These are phyloP conservation scores for Starmerella stigmatis DNA, from an alignment of 805 yeast genomes.

Conservation along the genomic window DNA sequence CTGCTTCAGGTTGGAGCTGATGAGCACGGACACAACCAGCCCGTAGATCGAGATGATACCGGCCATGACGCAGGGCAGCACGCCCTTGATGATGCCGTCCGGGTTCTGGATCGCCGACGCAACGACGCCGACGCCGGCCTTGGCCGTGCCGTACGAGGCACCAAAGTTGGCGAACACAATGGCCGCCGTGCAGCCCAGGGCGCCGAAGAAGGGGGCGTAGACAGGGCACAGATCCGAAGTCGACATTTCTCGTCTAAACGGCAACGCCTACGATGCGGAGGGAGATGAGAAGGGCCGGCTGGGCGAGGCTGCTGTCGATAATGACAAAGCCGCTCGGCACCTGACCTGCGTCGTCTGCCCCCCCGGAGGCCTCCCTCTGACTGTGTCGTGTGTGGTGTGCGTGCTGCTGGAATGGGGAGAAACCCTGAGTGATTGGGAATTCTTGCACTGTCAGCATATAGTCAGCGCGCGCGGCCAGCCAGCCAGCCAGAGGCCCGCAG, in stretches of 20 bases:
- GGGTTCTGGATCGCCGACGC: conserved; percentile 98
- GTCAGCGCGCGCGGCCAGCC: too few species aligned
- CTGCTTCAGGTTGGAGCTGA: conserved; percentile 80
- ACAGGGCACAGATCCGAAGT: conserved; percentile 28
- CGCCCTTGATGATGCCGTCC: conserved; percentile 68
- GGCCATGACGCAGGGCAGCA: conserved; percentile 97
- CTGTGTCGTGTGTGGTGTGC: not conserved
- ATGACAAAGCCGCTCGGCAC: conserved; percentile 8
- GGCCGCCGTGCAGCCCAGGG: conserved; percentile 98
- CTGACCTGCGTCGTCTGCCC: not conserved
- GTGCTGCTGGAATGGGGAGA: too few species aligned
- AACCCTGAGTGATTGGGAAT: too few species aligned
- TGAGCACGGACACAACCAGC: conserved; percentile 87
- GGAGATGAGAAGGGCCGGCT: not conserved
- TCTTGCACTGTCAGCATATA: too few species aligned
- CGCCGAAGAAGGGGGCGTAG: conserved; percentile 83
- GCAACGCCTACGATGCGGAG: too few species aligned
- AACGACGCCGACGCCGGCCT: conserved; percentile 98
- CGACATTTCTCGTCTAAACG: too few species aligned
- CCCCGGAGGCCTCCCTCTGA: not conserved
- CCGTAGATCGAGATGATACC: conserved; percentile 99
- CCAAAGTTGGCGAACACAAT: conserved; percentile 98
- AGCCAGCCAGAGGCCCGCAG: too few species aligned
- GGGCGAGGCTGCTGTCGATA: conserved; percentile 8
- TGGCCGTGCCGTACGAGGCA: conserved; percentile 98